phyloP scores from a whole-genome alignment of 1,284 basidiomycete species.

The Termitomyces sp. region DNA sequence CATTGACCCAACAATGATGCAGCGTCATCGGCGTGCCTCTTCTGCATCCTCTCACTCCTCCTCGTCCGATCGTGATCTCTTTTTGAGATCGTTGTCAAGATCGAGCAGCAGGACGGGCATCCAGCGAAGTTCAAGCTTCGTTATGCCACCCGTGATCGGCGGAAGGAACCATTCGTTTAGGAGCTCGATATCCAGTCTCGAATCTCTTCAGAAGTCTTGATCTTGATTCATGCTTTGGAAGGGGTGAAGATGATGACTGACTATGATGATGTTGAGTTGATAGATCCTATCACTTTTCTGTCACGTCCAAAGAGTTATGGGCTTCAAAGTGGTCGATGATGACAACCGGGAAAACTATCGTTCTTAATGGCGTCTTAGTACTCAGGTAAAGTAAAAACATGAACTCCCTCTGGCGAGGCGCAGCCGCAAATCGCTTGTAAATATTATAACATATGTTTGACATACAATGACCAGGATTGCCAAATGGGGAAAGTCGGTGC shows the following conservation, averaged over 20 bases:
- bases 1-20: conserved; percentile 68
- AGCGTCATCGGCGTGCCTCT: conserved; percentile 68
- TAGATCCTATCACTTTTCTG: neutral
- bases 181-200: conserved; percentile 22
- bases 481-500: too few species aligned
- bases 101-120: conserved; percentile 54
- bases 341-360: too few species aligned
- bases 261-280: too few species aligned
- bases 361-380: too few species aligned
- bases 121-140: conserved; percentile 34
- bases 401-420: too few species aligned
- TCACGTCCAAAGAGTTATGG: too few species aligned
- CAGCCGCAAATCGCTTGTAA: too few species aligned
- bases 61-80: conserved; percentile 27
- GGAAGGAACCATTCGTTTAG: conserved; percentile 14
- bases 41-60: conserved; percentile 52
- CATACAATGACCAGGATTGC: too few species aligned
- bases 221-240: neutral
- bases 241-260: too few species aligned
- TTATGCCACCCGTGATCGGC: conserved; percentile 15
- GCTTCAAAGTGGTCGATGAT: too few species aligned
- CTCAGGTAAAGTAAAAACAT: too few species aligned
- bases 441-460: too few species aligned
- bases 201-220: conserved; percentile 16
- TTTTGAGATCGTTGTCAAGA: conserved; percentile 31